Evolutionary conservation across 441 rosid genomes (phyloP).

Genomic region (Hura crepitans): DNA sequence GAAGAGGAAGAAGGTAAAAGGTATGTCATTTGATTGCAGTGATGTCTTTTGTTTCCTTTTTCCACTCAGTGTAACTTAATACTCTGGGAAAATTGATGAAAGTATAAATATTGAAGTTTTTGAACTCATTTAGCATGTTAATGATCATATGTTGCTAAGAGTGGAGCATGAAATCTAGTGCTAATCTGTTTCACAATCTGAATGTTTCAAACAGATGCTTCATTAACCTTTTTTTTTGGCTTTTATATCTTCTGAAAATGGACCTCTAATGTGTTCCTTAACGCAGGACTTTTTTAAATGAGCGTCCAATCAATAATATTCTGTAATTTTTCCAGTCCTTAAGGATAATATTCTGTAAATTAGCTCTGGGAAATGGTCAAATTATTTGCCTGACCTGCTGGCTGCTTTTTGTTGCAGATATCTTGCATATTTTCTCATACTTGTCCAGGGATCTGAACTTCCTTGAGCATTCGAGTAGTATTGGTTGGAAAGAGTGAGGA

Average conservation of each 20-base stretch:
- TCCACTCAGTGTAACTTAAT: background rate
- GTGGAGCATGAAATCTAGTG: background rate
- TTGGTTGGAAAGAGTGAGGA: constrained; percentile 95
- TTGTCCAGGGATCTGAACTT: constrained; percentile 88
- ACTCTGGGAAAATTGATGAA: background rate
- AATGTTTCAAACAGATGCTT: background rate
- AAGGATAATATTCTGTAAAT: background rate
- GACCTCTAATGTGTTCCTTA: background rate
- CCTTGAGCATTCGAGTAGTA: constrained; percentile 80
- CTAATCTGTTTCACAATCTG: background rate
- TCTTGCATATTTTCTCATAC: constrained; percentile 79
- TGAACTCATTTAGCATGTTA: background rate
- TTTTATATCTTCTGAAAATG: background rate
- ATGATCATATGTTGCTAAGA: background rate
- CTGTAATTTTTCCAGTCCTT: background rate
- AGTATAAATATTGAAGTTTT: background rate
- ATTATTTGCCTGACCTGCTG: constrained; percentile 7
- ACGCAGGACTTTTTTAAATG: background rate
- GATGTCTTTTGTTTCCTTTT: background rate
- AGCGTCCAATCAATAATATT: background rate
- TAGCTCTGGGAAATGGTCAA: background rate
- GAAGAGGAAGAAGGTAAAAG: background rate
- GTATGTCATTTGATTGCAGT: background rate
- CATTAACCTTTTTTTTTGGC: background rate
- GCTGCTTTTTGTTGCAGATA: constrained; percentile 46